Percentiles rank a stretch among this genome's conserved stretches.
Evolutionary conservation across 441 rosid genomes (phyloP).

Genomic region (Raphanus hybrid): DNA sequence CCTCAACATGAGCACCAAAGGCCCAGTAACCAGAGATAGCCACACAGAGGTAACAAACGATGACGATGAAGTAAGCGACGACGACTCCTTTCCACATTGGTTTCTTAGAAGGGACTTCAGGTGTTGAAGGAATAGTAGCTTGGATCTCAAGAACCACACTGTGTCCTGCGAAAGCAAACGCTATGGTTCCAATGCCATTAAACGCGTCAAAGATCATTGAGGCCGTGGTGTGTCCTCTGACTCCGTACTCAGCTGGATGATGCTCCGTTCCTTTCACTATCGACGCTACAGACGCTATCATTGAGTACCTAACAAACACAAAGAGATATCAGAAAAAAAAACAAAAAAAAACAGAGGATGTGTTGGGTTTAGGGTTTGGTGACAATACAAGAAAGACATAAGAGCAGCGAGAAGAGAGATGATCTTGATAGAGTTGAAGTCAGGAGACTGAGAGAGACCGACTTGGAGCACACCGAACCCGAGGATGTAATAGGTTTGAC

Average conservation of each 20-base stretch:
- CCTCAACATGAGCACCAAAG: constrained; percentile 45
- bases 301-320: constrained; percentile 38
- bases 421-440: constrained; percentile 47
- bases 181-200: constrained; percentile 49
- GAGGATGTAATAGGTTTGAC: constrained; percentile 49
- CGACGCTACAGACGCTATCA: constrained; percentile 44
- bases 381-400: constrained; percentile 46
- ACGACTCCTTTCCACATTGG: constrained; percentile 53
- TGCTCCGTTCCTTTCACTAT: constrained; percentile 37
- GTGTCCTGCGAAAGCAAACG: constrained; percentile 54
- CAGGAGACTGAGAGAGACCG: constrained; percentile 48
- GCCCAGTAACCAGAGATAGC: constrained; percentile 51
- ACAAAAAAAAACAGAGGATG: not conserved
- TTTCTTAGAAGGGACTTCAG: constrained; percentile 46
- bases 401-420: constrained; percentile 50
- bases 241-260: constrained; percentile 36
- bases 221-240: constrained; percentile 32
- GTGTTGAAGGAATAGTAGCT: constrained; percentile 53
- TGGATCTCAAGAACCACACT: constrained; percentile 56
- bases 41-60: constrained; percentile 44
- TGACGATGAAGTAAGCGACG: constrained; percentile 42
- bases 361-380: constrained; percentile 6
- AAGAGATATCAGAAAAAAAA: not conserved
- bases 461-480: constrained; percentile 42
- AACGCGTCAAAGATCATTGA: constrained; percentile 41